A percentile compares a stretch with the other conserved stretches of the same genome.
Conservation (phyloP, 192 early-diverging fungal species). For the Backusella tuberculispora region DNA sequence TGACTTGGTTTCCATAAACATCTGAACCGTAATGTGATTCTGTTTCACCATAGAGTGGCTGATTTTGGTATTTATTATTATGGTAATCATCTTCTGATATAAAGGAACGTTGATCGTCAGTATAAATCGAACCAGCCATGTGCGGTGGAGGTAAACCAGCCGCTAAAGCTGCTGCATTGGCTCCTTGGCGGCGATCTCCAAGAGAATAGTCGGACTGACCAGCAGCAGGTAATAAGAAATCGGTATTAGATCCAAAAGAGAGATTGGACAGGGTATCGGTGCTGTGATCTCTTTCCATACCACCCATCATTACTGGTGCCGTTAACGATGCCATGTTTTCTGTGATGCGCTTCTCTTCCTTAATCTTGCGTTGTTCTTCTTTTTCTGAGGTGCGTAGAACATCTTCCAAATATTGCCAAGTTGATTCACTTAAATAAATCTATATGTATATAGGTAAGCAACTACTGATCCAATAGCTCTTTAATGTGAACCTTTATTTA, state of each 20-base stretch:
- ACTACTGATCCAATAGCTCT: background rate
- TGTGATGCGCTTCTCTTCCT: slow-evolving; percentile 43
- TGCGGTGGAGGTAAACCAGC: slow-evolving; percentile 26
- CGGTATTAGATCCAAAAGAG: slow-evolving; percentile 37
- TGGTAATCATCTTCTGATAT: slow-evolving; percentile 43
- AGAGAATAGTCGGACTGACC: slow-evolving; percentile 9
- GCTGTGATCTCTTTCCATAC: slow-evolving; percentile 33
- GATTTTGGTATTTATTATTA: slow-evolving; percentile 13
- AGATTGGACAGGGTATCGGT: slow-evolving; percentile 32
- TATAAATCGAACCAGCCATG: slow-evolving; percentile 31
- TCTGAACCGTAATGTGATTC: slow-evolving; percentile 43
- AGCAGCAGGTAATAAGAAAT: slow-evolving; percentile 15
- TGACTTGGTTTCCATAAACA: slow-evolving; percentile 8
- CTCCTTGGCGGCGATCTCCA: slow-evolving; percentile 13
- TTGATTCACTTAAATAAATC: slow-evolving; percentile 73
- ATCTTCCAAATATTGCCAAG: slow-evolving; percentile 87
- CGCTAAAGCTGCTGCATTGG: slow-evolving; percentile 14
- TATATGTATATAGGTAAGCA: slow-evolving; percentile 25
- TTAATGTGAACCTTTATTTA: background rate
- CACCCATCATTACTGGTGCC: background rate
- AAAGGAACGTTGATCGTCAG: slow-evolving; percentile 46
- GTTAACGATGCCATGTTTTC: slow-evolving; percentile 29
- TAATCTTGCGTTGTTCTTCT: slow-evolving; percentile 49
- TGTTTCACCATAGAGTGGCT: slow-evolving; percentile 28
- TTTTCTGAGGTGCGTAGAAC: slow-evolving; percentile 73